phyloP scores from a whole-genome alignment of 2,329 filamentous ascomycete genomes.

The Fusarium continuum region DNA sequence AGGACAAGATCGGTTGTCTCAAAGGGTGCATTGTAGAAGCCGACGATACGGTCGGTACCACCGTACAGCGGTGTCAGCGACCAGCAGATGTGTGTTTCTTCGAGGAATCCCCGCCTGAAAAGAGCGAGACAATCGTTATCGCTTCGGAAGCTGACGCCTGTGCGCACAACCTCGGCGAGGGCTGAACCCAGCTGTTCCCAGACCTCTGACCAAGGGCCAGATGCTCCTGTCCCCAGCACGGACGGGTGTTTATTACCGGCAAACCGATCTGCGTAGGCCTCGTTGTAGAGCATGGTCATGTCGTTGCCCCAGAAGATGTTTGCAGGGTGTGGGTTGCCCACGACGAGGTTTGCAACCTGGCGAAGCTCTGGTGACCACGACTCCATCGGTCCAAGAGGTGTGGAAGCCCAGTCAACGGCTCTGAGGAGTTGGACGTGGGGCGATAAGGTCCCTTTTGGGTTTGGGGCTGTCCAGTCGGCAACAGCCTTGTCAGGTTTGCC shows the following conservation, averaged over 20 bases:
- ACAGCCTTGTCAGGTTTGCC: conserved; percentile 47
- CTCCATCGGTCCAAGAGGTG: conserved; percentile 55
- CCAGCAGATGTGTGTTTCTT: conserved; percentile 54
- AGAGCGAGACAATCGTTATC: conserved; percentile 48
- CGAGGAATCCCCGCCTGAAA: conserved; percentile 48
- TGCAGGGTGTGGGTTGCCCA: conserved; percentile 54
- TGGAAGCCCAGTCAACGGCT: conserved; percentile 54
- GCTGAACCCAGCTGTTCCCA: conserved; percentile 47
- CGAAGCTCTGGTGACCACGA: conserved; percentile 57
- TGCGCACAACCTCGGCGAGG: conserved; percentile 50
- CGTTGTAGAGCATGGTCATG: conserved; percentile 70
- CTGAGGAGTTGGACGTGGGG: conserved; percentile 45
- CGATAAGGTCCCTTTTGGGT: conserved; percentile 46
- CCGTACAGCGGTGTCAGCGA: conserved; percentile 52
- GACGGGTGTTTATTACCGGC: conserved; percentile 70
- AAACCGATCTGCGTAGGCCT: conserved; percentile 63
- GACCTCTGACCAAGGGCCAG: conserved; percentile 64
- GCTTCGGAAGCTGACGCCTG: conserved; percentile 46
- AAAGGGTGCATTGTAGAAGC: conserved; percentile 53
- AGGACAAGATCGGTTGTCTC: conserved; percentile 50
- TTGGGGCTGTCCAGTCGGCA: conserved; percentile 47
- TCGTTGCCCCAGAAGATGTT: conserved; percentile 71
- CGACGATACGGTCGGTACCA: conserved; percentile 47
- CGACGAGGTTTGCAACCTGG: conserved; percentile 51
- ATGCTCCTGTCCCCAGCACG: conserved; percentile 67